Evolutionary conservation across 768 basidiomycete species (phyloP), one percentile per base, ranked within the genome.

Genomic region (Clavulina sp.): DNA sequence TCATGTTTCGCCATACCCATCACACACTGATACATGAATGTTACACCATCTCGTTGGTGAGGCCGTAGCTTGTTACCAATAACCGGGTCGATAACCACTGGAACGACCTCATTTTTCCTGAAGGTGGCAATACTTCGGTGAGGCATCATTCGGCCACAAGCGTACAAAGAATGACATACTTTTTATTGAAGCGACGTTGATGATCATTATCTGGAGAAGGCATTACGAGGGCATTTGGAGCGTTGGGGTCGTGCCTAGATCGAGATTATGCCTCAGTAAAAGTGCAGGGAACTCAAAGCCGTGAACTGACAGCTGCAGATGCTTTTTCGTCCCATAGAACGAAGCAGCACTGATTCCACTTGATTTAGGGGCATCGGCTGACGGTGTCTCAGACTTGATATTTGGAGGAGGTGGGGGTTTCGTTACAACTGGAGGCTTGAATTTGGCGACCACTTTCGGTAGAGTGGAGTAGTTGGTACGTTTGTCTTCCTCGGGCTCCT

Each of bases 1-100:
- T 92, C 88, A 55, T 88, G 85, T 62, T 80, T 84, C 50, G 85
- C 74, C 60, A 95, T 68, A 6, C 91, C 92, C 89, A 96, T 96
- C 18, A 92, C 84, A 60, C 82, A 87, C 60, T 92, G 87, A 60
- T 99, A 99, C 69, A 99, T 68, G 64, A 99, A 99, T 62, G 76
- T 75, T 31, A 88, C 73, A 29, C 86, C 91, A 72, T 95, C 91
- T 43, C 74, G 70, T 61, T 99, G 95, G 66, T 99, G 95, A 13
- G 81, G 77, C 49, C 93, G 72, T 65, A 99, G 75, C 49, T 74
- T 73, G 33, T 75, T 72, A 1, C 77, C 70, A 23, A 99, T 62
- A n/a, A 84, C 66, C 1, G 92, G 93, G 62, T 97, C 93, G 28
- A 99, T 63, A 2, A 97, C 92, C 3, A 97, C 92, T 50, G 80